These are phyloP conservation scores for Delonix regia DNA, from an alignment of 306 rosid genomes.

Conservation along the genomic window DNA sequence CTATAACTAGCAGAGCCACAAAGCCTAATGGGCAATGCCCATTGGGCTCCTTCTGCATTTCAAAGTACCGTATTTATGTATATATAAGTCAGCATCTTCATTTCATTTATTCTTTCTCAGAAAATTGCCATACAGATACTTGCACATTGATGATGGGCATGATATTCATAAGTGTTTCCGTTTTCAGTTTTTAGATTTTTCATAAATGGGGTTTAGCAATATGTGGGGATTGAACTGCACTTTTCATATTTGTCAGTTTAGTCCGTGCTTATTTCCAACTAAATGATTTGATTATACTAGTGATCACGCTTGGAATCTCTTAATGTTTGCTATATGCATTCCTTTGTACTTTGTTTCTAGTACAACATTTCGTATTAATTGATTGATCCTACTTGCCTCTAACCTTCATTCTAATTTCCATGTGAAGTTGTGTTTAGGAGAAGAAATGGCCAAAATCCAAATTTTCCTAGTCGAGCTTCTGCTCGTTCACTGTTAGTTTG, in stretches of 20 bases:
- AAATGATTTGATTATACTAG: background rate
- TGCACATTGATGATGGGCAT: too few relatives aligned
- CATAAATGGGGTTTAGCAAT: too few relatives aligned
- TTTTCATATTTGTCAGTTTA: background rate
- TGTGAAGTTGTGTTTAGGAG: conserved; percentile 19
- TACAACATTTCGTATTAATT: background rate
- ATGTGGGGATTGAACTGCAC: background rate
- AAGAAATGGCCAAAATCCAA: conserved; percentile 32
- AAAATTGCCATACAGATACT: too few relatives aligned
- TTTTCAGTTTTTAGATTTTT: too few relatives aligned
- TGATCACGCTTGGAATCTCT: background rate
- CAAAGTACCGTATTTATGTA: too few relatives aligned
- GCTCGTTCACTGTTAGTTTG: conserved; percentile 24
- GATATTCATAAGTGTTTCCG: too few relatives aligned
- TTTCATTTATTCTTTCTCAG: too few relatives aligned
- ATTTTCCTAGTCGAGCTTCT: conserved; percentile 28
- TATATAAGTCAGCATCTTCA: too few relatives aligned
- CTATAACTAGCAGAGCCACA: too few relatives aligned
- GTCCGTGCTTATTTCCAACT: background rate
- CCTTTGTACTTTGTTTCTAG: background rate
- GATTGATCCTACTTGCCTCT: background rate
- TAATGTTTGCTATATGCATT: background rate
- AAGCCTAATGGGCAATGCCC: too few relatives aligned
- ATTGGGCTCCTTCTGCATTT: too few relatives aligned
- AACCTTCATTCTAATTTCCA: background rate